phyloP scores from a whole-genome alignment of 176 grass and related monocot genomes.

The Rhynchospora breviuscula region DNA sequence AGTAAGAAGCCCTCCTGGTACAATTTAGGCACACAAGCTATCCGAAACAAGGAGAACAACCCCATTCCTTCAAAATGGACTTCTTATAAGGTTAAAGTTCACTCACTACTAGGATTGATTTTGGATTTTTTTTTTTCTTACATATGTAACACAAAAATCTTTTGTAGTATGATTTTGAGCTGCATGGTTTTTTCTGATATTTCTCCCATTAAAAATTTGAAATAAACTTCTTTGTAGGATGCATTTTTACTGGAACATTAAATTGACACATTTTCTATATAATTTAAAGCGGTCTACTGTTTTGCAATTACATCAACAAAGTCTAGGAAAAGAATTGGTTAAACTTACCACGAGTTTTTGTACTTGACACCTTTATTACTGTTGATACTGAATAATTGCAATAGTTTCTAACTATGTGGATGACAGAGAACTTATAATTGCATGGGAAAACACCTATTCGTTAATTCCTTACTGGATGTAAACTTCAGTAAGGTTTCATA shows the following conservation, averaged over 20 bases:
- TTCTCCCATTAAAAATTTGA: neutral
- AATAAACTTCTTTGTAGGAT: neutral
- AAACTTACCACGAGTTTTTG: neutral
- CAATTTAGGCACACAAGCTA: conserved; percentile 62
- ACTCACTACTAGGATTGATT: neutral
- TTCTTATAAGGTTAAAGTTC: conserved; percentile 60
- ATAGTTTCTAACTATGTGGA: neutral
- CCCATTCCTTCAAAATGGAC: conserved; percentile 72
- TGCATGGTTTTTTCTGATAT: neutral
- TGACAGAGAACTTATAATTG: neutral
- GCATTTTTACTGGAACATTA: neutral
- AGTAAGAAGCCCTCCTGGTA: conserved; percentile 45
- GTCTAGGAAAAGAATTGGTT: neutral
- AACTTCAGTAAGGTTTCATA: neutral
- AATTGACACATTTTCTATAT: neutral
- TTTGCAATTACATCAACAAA: neutral
- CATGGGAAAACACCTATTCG: neutral
- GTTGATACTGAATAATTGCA: neutral
- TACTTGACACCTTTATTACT: neutral
- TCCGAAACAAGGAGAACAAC: conserved; percentile 86
- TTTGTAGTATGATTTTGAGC: neutral
- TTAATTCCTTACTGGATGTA: neutral
- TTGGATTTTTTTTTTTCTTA: neutral
- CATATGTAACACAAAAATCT: neutral
- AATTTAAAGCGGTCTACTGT: neutral